These are phyloP conservation scores for Podospora comata DNA, from an alignment of 495 filamentous ascomycete species.

Conservation along the genomic window DNA sequence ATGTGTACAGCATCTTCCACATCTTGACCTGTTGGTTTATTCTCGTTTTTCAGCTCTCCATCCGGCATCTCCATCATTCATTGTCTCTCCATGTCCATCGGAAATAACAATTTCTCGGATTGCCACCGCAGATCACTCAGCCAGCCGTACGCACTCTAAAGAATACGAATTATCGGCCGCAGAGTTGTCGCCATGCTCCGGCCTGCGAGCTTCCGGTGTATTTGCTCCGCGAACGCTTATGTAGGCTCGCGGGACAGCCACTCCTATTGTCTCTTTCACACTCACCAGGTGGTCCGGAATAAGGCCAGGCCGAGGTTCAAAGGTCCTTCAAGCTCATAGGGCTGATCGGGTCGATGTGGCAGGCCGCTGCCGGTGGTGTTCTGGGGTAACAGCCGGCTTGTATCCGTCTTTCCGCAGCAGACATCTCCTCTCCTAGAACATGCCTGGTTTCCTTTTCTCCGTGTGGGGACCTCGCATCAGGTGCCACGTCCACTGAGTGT, in stretches of 20 bases:
- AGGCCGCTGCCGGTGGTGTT: neutral
- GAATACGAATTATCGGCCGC: neutral
- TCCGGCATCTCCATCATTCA: neutral
- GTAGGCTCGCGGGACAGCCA: neutral
- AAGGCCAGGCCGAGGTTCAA: neutral
- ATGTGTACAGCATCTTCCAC: neutral
- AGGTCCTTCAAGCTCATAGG: neutral
- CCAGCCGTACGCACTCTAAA: neutral
- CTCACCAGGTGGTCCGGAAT: neutral
- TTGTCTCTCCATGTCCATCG: neutral
- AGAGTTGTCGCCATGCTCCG: neutral
- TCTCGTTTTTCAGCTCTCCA: neutral
- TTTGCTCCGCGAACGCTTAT: neutral
- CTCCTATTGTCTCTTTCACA: neutral
- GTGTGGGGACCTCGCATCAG: neutral
- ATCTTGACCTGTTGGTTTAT: neutral
- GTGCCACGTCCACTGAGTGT: constrained; percentile 3
- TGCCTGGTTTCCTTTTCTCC: neutral
- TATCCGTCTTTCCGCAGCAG: neutral
- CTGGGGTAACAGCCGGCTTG: constrained; percentile 1
- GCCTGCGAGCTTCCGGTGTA: neutral
- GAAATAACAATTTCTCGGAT: neutral
- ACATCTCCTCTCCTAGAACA: neutral
- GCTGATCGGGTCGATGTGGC: neutral
- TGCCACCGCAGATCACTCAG: neutral